Evolutionary conservation across 306 rosid genomes (phyloP), one percentile per base, ranked within the genome.

Genomic region (Senna tora): DNA sequence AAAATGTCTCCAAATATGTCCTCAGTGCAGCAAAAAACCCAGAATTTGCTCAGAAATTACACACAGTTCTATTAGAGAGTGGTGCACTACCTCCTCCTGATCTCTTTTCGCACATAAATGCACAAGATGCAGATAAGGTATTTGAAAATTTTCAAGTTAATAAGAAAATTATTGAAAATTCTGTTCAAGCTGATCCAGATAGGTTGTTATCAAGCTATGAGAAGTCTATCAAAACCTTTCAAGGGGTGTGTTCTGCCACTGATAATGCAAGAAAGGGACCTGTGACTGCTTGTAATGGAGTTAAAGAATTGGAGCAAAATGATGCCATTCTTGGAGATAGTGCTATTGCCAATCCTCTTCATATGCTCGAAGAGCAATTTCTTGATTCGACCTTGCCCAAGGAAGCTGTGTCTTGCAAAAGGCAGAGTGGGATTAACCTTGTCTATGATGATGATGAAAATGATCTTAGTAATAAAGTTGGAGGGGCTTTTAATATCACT

Each of bases 61-160:
- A 87, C 75, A 90, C 85, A 47, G 94, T 95, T 76, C 83, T 88
- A 75, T 81, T 89, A 85, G 99, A 91, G 83, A 91, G 93, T 65
- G 97, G 96, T 21, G 99, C 97, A 22, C 81, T 91, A 30, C 99
- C 96, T 82, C 97, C 96, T 56, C 87, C 93, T 49, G 97, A 89
- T 82, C 86, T 92, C 64, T 92, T 89, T 87, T 79, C 93, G 30
- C 86, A 89, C 80, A 87, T 89, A 69, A 87, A 84, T 73, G 45
- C 90, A 32, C 90, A 74, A 30, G 85, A 82, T 66, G 75, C 59
- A 54, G 77, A 75, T 8, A 82, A 75, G 71, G 74, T 50, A 59
- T 74, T 16, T 34, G 28, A 16, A 34, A 79, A 69, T 65, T 49
- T 72, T 38, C 64, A 72, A 41, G 62, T 12, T 38, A 53, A 74